Base-by-base conservation (phyloP, 495 filamentous ascomycete species). In the Sphaerosporella brunnea region DNA sequence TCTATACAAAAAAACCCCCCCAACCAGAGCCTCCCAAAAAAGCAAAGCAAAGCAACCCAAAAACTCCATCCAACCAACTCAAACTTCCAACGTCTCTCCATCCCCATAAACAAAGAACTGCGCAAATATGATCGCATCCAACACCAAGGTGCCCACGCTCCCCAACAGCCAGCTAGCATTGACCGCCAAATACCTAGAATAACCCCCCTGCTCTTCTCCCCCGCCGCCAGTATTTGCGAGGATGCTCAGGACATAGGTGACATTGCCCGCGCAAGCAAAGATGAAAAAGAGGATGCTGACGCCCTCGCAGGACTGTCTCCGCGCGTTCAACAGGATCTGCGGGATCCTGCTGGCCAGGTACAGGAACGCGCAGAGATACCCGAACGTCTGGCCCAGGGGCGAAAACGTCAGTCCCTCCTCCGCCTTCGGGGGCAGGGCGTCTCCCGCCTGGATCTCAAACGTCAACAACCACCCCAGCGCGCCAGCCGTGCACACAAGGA, bases 61-160 rank as follows among this genome's bases (percentile, higher is more conserved):
- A n/a, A n/a, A n/a, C n/a, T n/a, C n/a, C n/a, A n/a, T n/a, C n/a
- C n/a, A n/a, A n/a, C n/a, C n/a, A n/a, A n/a, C n/a, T 38, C 18
- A 38, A 38, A 20, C 23, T 23, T 50, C 39, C 37, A 11, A 1
- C 16, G 34, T 36, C 34, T 61, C 62, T n/a, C 61, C 57, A 5
- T 36, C 53, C n/a, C n/a, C n/a, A n/a, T n/a, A n/a, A n/a, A n/a
- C n/a, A n/a, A 92, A 95, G 57, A 93, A 97, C 59, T 97, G 90
- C 4, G 69, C 73, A 63, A 96, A 97, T 23, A 97, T 93, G 16
- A 68, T 73, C 56, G 80, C 59, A 63, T 97, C 90, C 52, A 95
- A 62, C 35, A 84, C 53, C 50, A 97, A 62, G 11, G 88, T 94
- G 1, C 92, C 90, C 32, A 84, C 67, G 60, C 86, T 93, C 2